Conservation (phyloP, 306 rosid species). For the Clitoria ternatea region DNA sequence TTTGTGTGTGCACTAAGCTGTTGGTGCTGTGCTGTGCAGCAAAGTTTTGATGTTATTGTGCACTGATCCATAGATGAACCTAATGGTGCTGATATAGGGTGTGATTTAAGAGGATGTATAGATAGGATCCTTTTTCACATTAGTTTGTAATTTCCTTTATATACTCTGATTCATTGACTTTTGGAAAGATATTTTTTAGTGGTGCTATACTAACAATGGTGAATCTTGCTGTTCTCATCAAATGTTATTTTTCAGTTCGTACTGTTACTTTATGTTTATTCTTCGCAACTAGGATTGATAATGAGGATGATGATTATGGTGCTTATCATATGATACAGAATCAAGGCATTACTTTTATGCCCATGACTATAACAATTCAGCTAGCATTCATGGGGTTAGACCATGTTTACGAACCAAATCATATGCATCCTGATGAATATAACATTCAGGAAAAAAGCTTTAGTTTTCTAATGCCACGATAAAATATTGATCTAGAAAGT, state of each 20-base stretch:
- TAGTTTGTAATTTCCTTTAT: slow-evolving; percentile 20
- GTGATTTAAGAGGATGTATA: background rate
- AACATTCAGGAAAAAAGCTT: slow-evolving; percentile 37
- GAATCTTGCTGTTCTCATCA: slow-evolving; percentile 15
- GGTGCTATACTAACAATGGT: background rate
- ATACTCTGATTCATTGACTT: slow-evolving; percentile 18
- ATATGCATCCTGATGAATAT: slow-evolving; percentile 41
- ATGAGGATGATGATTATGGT: slow-evolving; percentile 77
- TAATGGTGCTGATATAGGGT: background rate
- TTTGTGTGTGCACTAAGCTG: slow-evolving; percentile 9
- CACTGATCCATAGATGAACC: slow-evolving; percentile 8
- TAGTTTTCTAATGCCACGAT: slow-evolving; percentile 29
- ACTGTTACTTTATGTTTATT: slow-evolving; percentile 39
- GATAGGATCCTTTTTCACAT: slow-evolving; percentile 6
- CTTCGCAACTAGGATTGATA: slow-evolving; percentile 67
- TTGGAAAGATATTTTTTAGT: slow-evolving; percentile 5
- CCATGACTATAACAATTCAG: slow-evolving; percentile 52
- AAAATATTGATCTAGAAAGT: slow-evolving; percentile 43
- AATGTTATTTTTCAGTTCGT: slow-evolving; percentile 23
- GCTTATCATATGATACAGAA: slow-evolving; percentile 56
- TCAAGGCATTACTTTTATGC: slow-evolving; percentile 54
- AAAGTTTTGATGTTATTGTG: background rate
- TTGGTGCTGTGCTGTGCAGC: background rate
- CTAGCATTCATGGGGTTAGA: slow-evolving; percentile 46
- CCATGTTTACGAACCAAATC: slow-evolving; percentile 57